A percentile compares a stretch with the other conserved stretches of the same genome.
phyloP scores from a whole-genome alignment of 352 stramenopile genomes.

The Phytophthora colocasiae region DNA sequence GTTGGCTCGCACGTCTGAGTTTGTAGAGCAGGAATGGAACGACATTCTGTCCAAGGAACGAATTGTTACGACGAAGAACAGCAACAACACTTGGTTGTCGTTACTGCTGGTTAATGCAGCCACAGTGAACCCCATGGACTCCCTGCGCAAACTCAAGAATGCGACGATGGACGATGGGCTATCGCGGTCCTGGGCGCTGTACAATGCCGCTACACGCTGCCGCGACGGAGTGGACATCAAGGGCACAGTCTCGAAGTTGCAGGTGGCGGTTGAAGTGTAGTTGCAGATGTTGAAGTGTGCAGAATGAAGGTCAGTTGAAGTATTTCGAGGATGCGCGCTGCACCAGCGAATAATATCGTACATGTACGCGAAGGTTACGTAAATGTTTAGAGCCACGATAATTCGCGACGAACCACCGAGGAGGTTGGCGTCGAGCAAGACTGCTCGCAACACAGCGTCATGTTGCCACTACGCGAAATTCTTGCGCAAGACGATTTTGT shows the following conservation, averaged over 20 bases:
- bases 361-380: too few species aligned
- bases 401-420: too few species aligned
- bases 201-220: conserved; percentile 61
- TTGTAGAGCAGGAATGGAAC: conserved; percentile 77
- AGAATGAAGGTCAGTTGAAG: conserved; percentile 15
- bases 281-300: conserved; percentile 1
- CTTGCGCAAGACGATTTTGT: background rate
- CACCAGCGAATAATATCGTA: too few species aligned
- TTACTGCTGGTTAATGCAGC: conserved; percentile 77
- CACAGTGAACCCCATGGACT: conserved; percentile 54
- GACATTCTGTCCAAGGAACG: conserved; percentile 69
- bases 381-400: too few species aligned
- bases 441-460: too few species aligned
- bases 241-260: conserved; percentile 3
- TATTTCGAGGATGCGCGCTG: background rate
- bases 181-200: conserved; percentile 68
- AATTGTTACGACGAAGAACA: conserved; percentile 51
- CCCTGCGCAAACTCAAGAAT: conserved; percentile 51
- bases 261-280: conserved; percentile 22
- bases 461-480: background rate
- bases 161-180: conserved; percentile 72
- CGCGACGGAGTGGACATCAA: conserved; percentile 13
- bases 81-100: conserved; percentile 67
- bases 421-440: too few species aligned
- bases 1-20: conserved; percentile 62